Percentiles rank a stretch among this genome's conserved stretches.
Evolutionary conservation across 31 red algal genomes (phyloP).

Genomic region (Bonnemaisonia californica): DNA sequence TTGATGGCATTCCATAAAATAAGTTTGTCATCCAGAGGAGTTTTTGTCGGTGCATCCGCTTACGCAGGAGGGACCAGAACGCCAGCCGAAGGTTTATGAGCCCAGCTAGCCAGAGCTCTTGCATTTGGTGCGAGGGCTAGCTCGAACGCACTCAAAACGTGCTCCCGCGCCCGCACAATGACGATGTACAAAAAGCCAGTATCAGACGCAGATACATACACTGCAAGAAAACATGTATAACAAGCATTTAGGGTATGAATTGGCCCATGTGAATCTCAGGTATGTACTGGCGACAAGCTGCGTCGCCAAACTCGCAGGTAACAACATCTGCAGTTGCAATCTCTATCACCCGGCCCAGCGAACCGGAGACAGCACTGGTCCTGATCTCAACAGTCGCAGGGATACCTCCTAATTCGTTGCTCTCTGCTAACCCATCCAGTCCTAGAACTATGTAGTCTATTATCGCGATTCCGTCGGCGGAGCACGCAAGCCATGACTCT

Average conservation of each 20-base stretch:
- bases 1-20: too few relatives aligned
- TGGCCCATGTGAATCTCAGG: slow-evolving; percentile 18
- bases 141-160: too few relatives aligned
- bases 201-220: too few relatives aligned
- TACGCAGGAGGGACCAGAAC: too few relatives aligned
- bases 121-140: too few relatives aligned
- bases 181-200: too few relatives aligned
- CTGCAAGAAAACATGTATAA: too few relatives aligned
- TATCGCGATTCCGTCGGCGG: slow-evolving; percentile 20
- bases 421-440: neutral
- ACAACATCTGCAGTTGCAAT: slow-evolving; percentile 9
- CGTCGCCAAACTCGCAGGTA: slow-evolving; percentile 5
- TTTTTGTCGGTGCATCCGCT: too few relatives aligned
- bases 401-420: neutral
- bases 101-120: too few relatives aligned
- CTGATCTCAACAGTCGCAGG: slow-evolving; percentile 33
- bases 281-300: neutral
- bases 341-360: neutral
- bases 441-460: neutral
- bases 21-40: too few relatives aligned
- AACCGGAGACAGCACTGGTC: slow-evolving; percentile 1
- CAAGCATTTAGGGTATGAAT: neutral
- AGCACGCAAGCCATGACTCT: slow-evolving; percentile 9
- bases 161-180: too few relatives aligned
- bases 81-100: too few relatives aligned